These are phyloP conservation scores for Talaromyces sp. DNA, from an alignment of 2,329 filamentous ascomycete genomes.

Conservation along the genomic window DNA sequence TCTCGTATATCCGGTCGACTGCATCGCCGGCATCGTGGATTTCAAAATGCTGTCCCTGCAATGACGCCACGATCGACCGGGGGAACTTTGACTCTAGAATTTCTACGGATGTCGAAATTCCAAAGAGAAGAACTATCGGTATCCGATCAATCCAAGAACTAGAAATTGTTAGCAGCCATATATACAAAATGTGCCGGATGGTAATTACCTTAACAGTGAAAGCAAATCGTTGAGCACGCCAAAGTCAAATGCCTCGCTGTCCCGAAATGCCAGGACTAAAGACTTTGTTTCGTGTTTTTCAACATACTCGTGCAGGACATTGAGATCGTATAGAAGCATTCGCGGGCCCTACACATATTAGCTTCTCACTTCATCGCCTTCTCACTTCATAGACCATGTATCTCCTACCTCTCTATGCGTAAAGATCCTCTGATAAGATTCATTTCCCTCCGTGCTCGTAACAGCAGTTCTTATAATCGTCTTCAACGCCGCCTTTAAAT, in stretches of 20 bases:
- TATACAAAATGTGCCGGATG: not conserved
- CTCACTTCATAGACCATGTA: not conserved
- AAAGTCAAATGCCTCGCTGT: constrained; percentile 45
- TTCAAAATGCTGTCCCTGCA: constrained; percentile 54
- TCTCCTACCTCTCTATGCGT: constrained; percentile 30
- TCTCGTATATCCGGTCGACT: constrained; percentile 37
- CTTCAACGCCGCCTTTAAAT: constrained; percentile 43
- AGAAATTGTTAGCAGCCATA: constrained; percentile 12
- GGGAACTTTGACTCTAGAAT: constrained; percentile 56
- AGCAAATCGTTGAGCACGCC: constrained; percentile 41
- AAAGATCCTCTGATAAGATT: constrained; percentile 35
- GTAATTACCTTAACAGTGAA: constrained; percentile 42
- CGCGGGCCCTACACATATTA: constrained; percentile 29
- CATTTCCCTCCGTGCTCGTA: constrained; percentile 32
- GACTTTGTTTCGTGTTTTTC: constrained; percentile 31
- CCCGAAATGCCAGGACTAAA: constrained; percentile 39
- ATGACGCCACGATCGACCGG: constrained; percentile 45
- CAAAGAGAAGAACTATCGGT: constrained; percentile 55
- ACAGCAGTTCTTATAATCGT: constrained; percentile 41
- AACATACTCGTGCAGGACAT: constrained; percentile 40
- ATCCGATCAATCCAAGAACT: constrained; percentile 59
- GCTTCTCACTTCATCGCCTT: not conserved
- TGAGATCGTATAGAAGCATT: constrained; percentile 42
- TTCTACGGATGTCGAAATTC: constrained; percentile 59
- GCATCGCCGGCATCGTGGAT: constrained; percentile 44